Evolutionary conservation across 2,329 filamentous ascomycete species (phyloP).

Genomic region (Aspergillus hiratsukae): DNA sequence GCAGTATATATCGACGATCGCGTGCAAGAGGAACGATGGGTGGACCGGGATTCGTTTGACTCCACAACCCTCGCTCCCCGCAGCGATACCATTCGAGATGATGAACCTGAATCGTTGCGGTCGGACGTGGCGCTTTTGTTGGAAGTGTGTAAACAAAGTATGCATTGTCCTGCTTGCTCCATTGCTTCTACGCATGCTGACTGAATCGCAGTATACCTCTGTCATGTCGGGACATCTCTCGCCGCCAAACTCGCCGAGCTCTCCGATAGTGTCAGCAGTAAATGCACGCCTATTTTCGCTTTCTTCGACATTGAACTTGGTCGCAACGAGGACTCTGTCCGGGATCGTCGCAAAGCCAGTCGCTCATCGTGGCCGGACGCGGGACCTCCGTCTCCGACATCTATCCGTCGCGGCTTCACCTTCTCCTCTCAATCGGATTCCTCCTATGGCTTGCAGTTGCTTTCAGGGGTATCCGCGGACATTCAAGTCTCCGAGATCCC

Average conservation of each 20-base stretch:
- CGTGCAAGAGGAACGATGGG: conserved; percentile 42
- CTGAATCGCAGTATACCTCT: conserved; percentile 48
- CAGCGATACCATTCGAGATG: conserved; percentile 26
- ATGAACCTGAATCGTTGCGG: conserved; percentile 43
- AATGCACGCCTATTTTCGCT: conserved; percentile 52
- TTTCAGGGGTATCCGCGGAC: conserved; percentile 47
- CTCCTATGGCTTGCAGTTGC: conserved; percentile 45
- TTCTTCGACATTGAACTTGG: conserved; percentile 49
- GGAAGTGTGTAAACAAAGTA: conserved; percentile 52
- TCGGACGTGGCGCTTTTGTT: conserved; percentile 48
- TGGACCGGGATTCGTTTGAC: conserved; percentile 30
- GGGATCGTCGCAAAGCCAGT: conserved; percentile 27
- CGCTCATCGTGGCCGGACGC: conserved; percentile 27
- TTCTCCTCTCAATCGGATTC: conserved; percentile 43
- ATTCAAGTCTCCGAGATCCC: conserved; percentile 48
- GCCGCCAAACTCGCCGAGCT: conserved; percentile 50
- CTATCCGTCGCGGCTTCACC: conserved; percentile 36
- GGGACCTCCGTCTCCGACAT: conserved; percentile 27
- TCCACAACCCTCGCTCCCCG: conserved; percentile 19
- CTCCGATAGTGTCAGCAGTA: conserved; percentile 41
- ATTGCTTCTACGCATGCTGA: conserved; percentile 8
- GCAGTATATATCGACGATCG: conserved; percentile 46
- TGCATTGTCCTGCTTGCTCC: conserved; percentile 15
- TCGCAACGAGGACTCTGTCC: conserved; percentile 32
- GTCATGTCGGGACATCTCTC: conserved; percentile 50